These are phyloP conservation scores for Hypericum androsaemum DNA, from an alignment of 345 rosid genomes.

Conservation along the genomic window DNA sequence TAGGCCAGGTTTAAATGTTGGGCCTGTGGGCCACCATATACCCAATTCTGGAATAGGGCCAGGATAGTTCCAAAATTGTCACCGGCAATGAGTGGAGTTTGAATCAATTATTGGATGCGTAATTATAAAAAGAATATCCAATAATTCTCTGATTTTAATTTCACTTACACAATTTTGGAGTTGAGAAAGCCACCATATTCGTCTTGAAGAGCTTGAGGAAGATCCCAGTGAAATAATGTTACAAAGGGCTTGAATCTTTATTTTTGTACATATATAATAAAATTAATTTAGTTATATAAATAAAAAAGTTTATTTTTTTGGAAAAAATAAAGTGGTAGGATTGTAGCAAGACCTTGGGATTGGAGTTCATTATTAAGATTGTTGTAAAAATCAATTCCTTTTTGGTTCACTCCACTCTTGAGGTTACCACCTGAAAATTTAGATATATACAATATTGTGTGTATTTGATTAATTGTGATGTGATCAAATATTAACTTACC, in stretches of 20 bases:
- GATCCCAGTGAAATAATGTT: slow-evolving; percentile 1
- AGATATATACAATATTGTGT: no score
- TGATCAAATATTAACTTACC: not conserved
- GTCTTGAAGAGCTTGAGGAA: slow-evolving; percentile 2
- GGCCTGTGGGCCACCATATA: no score
- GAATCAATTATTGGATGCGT: no score
- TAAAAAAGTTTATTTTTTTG: no score
- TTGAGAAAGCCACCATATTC: slow-evolving; percentile 1
- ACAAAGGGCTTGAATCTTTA: not conserved
- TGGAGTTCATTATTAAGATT: not conserved
- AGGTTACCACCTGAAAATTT: not conserved
- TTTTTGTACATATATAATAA: not conserved
- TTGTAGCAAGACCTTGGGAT: not conserved
- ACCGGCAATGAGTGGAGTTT: no score
- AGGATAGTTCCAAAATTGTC: no score
- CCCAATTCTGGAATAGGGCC: not conserved
- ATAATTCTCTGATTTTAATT: no score
- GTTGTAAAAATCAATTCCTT: slow-evolving; percentile 4
- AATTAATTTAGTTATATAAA: not conserved
- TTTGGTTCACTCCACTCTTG: not conserved
- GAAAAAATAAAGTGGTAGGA: no score
- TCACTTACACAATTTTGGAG: not conserved
- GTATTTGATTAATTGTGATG: no score
- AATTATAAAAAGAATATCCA: no score
- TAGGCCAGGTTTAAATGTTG: no score